Percentiles rank a stretch among this genome's conserved stretches.
Conservation (phyloP, 495 filamentous ascomycete genomes). For the Eremomyces bilateralis region DNA sequence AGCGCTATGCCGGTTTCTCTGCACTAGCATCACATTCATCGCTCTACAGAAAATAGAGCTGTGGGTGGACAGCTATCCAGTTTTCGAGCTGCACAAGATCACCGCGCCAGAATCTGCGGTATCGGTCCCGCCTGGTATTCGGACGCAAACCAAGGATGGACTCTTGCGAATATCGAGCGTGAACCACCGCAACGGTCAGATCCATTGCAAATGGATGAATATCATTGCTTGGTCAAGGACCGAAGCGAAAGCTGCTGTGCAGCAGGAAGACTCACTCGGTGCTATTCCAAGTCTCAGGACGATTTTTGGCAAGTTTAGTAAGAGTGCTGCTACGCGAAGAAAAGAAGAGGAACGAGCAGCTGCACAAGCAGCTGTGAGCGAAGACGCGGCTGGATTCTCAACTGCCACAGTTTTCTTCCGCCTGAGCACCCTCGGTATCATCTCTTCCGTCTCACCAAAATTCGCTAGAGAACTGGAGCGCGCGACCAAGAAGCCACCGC, state of each 20-base stretch:
- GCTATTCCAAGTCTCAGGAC: neutral
- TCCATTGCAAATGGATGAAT: slow-evolving; percentile 82
- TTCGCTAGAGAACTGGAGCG: slow-evolving; percentile 80
- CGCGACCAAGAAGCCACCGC: slow-evolving; percentile 91
- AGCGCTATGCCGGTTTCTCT: slow-evolving; percentile 72
- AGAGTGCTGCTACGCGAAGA: slow-evolving; percentile 17
- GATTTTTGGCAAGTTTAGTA: neutral
- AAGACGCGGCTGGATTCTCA: slow-evolving; percentile 43
- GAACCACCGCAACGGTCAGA: slow-evolving; percentile 61
- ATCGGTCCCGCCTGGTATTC: slow-evolving; percentile 56
- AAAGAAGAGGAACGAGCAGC: slow-evolving; percentile 27
- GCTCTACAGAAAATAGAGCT: slow-evolving; percentile 70
- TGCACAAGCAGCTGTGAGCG: slow-evolving; percentile 31
- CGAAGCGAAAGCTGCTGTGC: neutral
- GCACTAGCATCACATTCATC: slow-evolving; percentile 92
- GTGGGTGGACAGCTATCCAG: slow-evolving; percentile 67
- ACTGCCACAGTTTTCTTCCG: slow-evolving; percentile 69
- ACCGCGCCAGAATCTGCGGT: slow-evolving; percentile 50
- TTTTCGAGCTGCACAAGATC: slow-evolving; percentile 63
- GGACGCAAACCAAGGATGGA: slow-evolving; percentile 57
- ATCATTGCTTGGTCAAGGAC: slow-evolving; percentile 44
- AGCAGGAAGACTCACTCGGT: slow-evolving; percentile 4
- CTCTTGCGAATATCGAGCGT: slow-evolving; percentile 63
- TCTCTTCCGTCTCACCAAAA: slow-evolving; percentile 38
- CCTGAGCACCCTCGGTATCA: slow-evolving; percentile 63